Conservation (phyloP, 176 grass and related monocot species). For the Aegilops sharonensis region DNA sequence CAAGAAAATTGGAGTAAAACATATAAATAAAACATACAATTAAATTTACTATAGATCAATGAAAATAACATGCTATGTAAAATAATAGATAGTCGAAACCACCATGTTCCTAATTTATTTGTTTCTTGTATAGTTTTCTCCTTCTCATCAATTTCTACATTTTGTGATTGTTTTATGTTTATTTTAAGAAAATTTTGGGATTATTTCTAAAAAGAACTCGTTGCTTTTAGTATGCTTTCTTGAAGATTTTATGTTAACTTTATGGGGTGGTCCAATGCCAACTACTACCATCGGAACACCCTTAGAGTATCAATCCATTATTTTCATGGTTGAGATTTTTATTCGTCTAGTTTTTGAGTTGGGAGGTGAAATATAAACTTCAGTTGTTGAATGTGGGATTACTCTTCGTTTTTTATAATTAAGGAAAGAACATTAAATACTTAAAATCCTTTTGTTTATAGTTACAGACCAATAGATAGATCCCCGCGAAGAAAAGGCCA, state of each 20-base stretch:
- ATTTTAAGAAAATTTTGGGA: background rate
- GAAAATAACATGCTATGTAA: too few relatives aligned
- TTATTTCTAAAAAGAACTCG: background rate
- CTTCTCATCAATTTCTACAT: background rate
- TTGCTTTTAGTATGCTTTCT: background rate
- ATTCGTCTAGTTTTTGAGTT: background rate
- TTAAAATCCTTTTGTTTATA: background rate
- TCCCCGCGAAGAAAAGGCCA: slow-evolving; percentile 54
- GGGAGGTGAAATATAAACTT: background rate
- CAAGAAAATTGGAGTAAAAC: too few relatives aligned
- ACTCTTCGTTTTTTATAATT: background rate
- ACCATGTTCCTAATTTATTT: too few relatives aligned
- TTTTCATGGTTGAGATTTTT: background rate
- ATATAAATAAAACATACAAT: too few relatives aligned
- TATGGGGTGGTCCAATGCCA: too few relatives aligned
- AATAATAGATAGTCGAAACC: too few relatives aligned
- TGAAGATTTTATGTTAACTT: too few relatives aligned
- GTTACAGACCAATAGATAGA: slow-evolving; percentile 69
- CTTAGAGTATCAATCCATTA: background rate
- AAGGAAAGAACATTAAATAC: background rate
- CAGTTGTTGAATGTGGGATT: background rate
- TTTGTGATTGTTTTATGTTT: background rate
- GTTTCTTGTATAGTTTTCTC: background rate
- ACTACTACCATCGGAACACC: too few relatives aligned
- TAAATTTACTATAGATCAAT: too few relatives aligned